Evolutionary conservation across 495 filamentous ascomycete species (phyloP), one percentile per base, ranked within the genome.

Genomic region (Aspergillus nanangensis): DNA sequence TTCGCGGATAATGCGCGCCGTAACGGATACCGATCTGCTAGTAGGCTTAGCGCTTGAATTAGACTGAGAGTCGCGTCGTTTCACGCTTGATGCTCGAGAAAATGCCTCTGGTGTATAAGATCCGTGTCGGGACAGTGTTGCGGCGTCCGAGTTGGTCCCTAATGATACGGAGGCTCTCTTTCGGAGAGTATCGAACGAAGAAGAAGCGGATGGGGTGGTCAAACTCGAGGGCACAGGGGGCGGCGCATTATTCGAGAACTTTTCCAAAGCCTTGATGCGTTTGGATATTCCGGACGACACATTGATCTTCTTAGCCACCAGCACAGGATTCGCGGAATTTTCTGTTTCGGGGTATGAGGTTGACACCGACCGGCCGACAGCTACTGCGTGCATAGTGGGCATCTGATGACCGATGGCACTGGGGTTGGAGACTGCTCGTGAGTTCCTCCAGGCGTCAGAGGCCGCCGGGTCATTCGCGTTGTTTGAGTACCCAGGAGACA

Each of bases 211-310:
- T 19, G 63, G 59, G 13, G 44, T 57, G 19, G 47, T 44, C 13
- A 61, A 25, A 17, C 51, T 50, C 5, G 38, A 57, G 21, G 32
- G 55, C 0, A 62, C 41, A 25, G 36, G 55, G 21, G 48, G 25
- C 11, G 64, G 57, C 15, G 55, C 68, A 23, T 18, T 68, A 33
- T 65, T 73, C 1, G 82, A 83, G n/a, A 89, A 70, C 49, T 83
- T 84, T 57, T 91, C 86, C 35, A 96, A 72, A 11, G 89, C 88
- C 57, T 93, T 88, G 57, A 96, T 95, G 41, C 90, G 83, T 60
- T 87, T 86, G 7, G 88, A 91, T 54, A 96, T 95, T 31, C 88
- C 88, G 20, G 85, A 87, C 2, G 89, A 91, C 15, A 95, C 77
- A 57, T 89, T 92, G 62, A 81, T 75, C 61, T 85, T 89, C 69